phyloP scores from a whole-genome alignment of 1,284 basidiomycete species.

The Sanghuangporus baumii region DNA sequence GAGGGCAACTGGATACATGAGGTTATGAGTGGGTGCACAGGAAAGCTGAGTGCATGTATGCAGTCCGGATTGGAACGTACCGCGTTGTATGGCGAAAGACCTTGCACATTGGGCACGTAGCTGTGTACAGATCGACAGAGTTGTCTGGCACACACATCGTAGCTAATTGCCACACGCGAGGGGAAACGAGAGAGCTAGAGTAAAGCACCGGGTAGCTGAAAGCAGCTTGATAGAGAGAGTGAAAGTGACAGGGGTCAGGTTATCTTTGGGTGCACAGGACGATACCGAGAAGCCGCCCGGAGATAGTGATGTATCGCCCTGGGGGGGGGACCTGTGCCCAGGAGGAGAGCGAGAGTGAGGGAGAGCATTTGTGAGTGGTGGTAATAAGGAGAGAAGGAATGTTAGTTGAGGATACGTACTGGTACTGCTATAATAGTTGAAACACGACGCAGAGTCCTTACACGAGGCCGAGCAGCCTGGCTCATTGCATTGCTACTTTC shows the following conservation, averaged over 20 bases:
- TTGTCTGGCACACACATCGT: conserved; percentile 68
- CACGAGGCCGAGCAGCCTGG: neutral
- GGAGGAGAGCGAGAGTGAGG: neutral
- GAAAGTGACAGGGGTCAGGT: conserved; percentile 21
- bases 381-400: conserved; percentile 20
- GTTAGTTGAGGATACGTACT: neutral
- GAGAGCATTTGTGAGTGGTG: neutral
- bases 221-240: conserved; percentile 21
- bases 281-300: neutral
- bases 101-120: conserved; percentile 76
- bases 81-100: conserved; percentile 38
- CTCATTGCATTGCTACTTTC: neutral
- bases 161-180: neutral
- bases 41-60: neutral
- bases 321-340: neutral
- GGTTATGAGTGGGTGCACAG: neutral
- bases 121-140: conserved; percentile 57
- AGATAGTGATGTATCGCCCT: neutral
- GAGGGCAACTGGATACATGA: conserved; percentile 54
- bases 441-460: conserved; percentile 22
- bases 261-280: neutral
- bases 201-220: conserved; percentile 19
- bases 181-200: neutral
- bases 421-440: conserved; percentile 35
- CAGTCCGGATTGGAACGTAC: conserved; percentile 7